Evolutionary conservation across 2,329 filamentous ascomycete species (phyloP).

Genomic region (Cercospora sp.): DNA sequence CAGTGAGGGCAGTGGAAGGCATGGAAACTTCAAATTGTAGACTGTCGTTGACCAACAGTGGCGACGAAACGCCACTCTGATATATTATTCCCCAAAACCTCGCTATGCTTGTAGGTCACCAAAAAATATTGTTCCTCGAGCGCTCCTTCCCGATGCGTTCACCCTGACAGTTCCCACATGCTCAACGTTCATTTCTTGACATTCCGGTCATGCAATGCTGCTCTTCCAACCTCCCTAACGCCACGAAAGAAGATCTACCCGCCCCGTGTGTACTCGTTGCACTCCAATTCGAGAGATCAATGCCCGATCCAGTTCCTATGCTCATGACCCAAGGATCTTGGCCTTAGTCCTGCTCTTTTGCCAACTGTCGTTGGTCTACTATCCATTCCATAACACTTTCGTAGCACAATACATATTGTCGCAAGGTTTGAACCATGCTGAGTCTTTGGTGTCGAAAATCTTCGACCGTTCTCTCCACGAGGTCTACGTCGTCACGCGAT

Average conservation of each 20-base stretch:
- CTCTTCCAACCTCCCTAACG: not conserved
- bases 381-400: conserved; percentile 93
- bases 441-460: conserved; percentile 85
- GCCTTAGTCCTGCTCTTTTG: conserved; percentile 5
- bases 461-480: conserved; percentile 84
- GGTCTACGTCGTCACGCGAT: conserved; percentile 68
- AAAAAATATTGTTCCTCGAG: not conserved
- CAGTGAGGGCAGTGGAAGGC: conserved; percentile 44
- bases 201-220: not conserved
- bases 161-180: not conserved
- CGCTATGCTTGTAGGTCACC: not conserved
- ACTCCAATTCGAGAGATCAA: not conserved
- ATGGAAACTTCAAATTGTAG: conserved; percentile 35
- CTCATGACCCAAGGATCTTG: not conserved
- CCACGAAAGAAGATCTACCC: not conserved
- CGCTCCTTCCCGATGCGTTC: not conserved
- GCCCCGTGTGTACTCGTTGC: not conserved
- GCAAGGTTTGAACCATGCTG: conserved; percentile 94
- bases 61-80: not conserved
- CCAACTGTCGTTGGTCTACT: conserved; percentile 44
- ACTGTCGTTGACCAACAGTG: not conserved
- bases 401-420: conserved; percentile 95
- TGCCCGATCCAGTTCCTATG: not conserved
- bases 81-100: not conserved
- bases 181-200: not conserved